These are phyloP conservation scores for Ustulina deusta DNA, from an alignment of 2,329 filamentous ascomycete genomes.

Conservation along the genomic window DNA sequence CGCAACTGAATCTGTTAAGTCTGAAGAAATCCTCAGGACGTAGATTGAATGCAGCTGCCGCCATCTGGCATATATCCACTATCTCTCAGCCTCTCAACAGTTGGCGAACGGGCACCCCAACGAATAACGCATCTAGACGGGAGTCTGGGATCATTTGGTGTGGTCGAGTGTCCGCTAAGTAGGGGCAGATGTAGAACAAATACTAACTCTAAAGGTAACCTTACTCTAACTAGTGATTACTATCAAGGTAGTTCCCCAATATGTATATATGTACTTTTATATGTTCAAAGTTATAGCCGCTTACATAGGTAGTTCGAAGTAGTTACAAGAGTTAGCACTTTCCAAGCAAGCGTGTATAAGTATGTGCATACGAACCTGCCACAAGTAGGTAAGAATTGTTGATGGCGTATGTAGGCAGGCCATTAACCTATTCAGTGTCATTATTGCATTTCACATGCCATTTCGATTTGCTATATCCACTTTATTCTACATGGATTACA, in stretches of 20 bases:
- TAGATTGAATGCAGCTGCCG: slow-evolving; percentile 31
- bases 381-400: not conserved
- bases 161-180: too few species aligned
- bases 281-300: not conserved
- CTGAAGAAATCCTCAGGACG: not conserved
- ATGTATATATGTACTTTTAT: too few species aligned
- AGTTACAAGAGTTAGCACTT: too few species aligned
- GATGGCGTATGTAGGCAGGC: too few species aligned
- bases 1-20: not conserved
- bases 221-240: too few species aligned
- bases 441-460: slow-evolving; percentile 12
- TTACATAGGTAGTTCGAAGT: too few species aligned
- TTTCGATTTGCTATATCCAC: not conserved
- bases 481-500: slow-evolving; percentile 1
- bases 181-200: too few species aligned
- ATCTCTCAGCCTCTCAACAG: slow-evolving; percentile 28
- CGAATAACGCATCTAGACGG: not conserved
- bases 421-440: too few species aligned
- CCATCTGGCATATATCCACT: slow-evolving; percentile 30
- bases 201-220: too few species aligned
- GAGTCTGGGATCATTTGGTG: too few species aligned
- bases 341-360: too few species aligned
- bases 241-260: not conserved
- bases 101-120: slow-evolving; percentile 12
- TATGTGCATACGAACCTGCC: too few species aligned